Percentiles rank a stretch among this genome's conserved stretches.
phyloP scores from a whole-genome alignment of 495 filamentous ascomycete genomes.

The Aspergillus kassunensis region DNA sequence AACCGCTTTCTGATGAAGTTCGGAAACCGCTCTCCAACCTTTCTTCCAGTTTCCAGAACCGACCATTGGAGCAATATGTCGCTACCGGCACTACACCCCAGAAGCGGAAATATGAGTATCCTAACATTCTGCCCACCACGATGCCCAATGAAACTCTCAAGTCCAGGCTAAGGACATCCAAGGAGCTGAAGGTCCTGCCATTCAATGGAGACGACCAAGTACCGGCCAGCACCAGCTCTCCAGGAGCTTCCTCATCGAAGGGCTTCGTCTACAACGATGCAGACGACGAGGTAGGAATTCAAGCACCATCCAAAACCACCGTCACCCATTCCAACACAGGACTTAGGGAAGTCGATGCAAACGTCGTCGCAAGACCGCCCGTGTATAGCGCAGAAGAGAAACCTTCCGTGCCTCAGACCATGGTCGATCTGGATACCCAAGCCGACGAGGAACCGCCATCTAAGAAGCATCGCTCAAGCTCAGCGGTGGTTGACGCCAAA shows the following conservation, averaged over 20 bases:
- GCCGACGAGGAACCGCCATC: constrained; percentile 45
- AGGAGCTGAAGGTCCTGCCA: constrained; percentile 33
- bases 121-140: constrained; percentile 71
- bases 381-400: constrained; percentile 23
- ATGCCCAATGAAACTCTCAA: constrained; percentile 64
- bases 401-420: constrained; percentile 17
- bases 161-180: constrained; percentile 48
- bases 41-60: constrained; percentile 55
- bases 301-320: constrained; percentile 31
- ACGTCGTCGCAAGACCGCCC: constrained; percentile 42
- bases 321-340: constrained; percentile 42
- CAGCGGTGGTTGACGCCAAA: constrained; percentile 33
- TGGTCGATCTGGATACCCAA: constrained; percentile 19
- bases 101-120: constrained; percentile 71
- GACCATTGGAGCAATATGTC: constrained; percentile 68
- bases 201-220: constrained; percentile 31
- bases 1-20: constrained; percentile 54
- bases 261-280: constrained; percentile 43
- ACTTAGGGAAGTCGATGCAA: constrained; percentile 54
- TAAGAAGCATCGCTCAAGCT: constrained; percentile 49
- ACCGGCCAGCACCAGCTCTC: constrained; percentile 23
- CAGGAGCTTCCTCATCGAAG: constrained; percentile 32
- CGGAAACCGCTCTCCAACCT: constrained; percentile 67
- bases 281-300: constrained; percentile 39
- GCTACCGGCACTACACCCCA: constrained; percentile 84